phyloP scores from a whole-genome alignment of 2,329 filamentous ascomycete species.

The Colletotrichum sp. region DNA sequence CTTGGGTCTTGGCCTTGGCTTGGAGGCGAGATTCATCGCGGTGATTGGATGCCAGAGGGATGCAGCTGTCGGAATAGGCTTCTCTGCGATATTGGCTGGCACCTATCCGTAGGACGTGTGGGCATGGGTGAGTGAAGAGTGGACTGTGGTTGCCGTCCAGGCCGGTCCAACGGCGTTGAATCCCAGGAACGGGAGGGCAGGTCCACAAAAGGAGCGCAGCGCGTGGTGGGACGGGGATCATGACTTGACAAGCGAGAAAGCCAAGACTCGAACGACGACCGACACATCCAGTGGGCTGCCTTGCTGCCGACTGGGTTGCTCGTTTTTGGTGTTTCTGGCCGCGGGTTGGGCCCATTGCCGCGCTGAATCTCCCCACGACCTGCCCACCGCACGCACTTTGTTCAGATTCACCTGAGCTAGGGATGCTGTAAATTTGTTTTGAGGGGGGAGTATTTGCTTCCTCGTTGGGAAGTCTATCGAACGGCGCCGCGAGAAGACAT shows the following conservation, averaged over 20 bases:
- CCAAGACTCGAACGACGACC: not conserved
- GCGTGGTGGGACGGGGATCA: conserved; percentile 4
- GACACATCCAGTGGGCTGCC: not conserved
- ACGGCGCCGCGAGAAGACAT: not conserved
- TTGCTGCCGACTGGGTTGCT: not conserved
- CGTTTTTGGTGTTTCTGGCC: not conserved
- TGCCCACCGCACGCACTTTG: not conserved
- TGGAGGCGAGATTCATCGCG: not conserved
- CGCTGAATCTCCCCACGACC: conserved; percentile 8
- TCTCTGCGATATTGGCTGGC: not conserved
- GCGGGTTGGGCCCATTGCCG: conserved; percentile 1
- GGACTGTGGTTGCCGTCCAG: not conserved
- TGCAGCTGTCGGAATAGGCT: conserved; percentile 9
- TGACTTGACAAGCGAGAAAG: not conserved
- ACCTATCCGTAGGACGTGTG: not conserved
- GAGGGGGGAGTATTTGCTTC: not conserved
- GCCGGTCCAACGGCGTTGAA: conserved; percentile 9
- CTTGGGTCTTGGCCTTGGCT: not conserved
- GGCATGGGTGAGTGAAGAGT: not conserved
- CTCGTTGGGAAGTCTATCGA: not conserved
- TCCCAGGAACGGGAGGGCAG: conserved; percentile 2
- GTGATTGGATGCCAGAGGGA: not conserved
- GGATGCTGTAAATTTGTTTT: not conserved
- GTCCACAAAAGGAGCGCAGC: conserved; percentile 11
- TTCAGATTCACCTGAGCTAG: not conserved